These are phyloP conservation scores for Phytophthora ohioensis DNA, from an alignment of 352 stramenopile genomes.

Conservation along the genomic window DNA sequence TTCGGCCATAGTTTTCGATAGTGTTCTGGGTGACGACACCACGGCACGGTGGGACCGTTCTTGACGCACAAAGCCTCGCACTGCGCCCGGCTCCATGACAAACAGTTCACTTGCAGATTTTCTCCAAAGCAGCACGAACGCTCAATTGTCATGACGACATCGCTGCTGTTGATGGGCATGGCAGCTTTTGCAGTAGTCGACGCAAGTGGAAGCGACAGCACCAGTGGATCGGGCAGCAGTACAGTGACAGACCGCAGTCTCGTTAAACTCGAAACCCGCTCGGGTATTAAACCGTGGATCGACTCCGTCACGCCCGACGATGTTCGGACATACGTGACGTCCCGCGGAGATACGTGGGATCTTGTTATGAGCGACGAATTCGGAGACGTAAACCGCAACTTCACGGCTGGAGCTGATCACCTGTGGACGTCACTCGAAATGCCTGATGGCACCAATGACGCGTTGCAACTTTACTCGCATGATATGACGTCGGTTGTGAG, in stretches of 20 bases:
- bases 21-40: conserved; percentile 13
- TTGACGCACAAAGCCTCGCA: conserved; percentile 30
- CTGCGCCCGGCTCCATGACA: background rate
- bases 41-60: conserved; percentile 28
- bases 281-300: conserved; percentile 63
- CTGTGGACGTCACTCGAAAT: conserved; percentile 76
- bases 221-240: conserved; percentile 31
- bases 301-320: conserved; percentile 64
- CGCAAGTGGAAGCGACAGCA: conserved; percentile 21
- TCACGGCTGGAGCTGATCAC: conserved; percentile 62
- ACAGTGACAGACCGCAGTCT: conserved; percentile 36
- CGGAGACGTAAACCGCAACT: conserved; percentile 52
- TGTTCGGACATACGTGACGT: conserved; percentile 52
- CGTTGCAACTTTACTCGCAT: conserved; percentile 69
- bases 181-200: conserved; percentile 23
- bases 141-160: conserved; percentile 1
- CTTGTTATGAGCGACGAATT: conserved; percentile 85
- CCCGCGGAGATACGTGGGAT: conserved; percentile 60
- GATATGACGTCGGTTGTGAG: conserved; percentile 69
- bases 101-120: conserved; percentile 22
- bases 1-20: conserved; percentile 8
- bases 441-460: conserved; percentile 73
- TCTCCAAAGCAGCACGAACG: background rate
- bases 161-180: conserved; percentile 10
- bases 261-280: conserved; percentile 49